Conservation (phyloP, 805 yeast species). For the Candida maris region DNA sequence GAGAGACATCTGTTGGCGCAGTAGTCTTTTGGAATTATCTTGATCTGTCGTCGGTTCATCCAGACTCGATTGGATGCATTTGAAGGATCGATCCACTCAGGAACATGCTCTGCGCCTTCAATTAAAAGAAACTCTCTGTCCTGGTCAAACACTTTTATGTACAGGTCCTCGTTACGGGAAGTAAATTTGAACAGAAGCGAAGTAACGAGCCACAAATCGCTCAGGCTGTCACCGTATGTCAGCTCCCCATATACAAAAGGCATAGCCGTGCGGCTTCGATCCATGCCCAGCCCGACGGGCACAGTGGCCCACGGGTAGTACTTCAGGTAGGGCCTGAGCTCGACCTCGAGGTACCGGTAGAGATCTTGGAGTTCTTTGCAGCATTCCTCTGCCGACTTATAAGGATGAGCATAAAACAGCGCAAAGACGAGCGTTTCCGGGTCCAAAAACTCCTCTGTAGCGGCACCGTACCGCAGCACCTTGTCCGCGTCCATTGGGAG, state of each 20-base stretch:
- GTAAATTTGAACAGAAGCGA: slow-evolving; percentile 37
- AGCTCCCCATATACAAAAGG: slow-evolving; percentile 38
- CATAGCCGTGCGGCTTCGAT: background rate
- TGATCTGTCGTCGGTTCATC: slow-evolving; percentile 41
- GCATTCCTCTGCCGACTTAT: slow-evolving; percentile 19
- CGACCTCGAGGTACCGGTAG: slow-evolving; percentile 18
- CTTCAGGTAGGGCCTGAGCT: slow-evolving; percentile 34
- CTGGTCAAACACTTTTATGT: slow-evolving; percentile 45
- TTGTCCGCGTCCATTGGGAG: slow-evolving; percentile 10
- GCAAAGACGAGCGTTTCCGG: slow-evolving; percentile 25
- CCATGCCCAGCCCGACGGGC: slow-evolving; percentile 21
- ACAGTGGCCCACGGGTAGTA: slow-evolving; percentile 41
- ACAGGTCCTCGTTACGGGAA: slow-evolving; percentile 31
- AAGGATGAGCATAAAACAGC: slow-evolving; percentile 30
- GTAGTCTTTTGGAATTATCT: slow-evolving; percentile 38
- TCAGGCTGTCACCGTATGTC: slow-evolving; percentile 40
- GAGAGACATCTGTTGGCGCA: slow-evolving; percentile 33
- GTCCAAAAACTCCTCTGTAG: slow-evolving; percentile 11
- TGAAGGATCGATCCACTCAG: slow-evolving; percentile 44
- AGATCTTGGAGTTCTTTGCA: slow-evolving; percentile 12
- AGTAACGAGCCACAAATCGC: slow-evolving; percentile 45
- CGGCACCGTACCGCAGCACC: slow-evolving; percentile 5
- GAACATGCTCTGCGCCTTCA: slow-evolving; percentile 45
- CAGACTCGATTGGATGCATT: slow-evolving; percentile 50
- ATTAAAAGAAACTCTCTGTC: slow-evolving; percentile 56